Evolutionary conservation across 768 basidiomycete genomes (phyloP).

Genomic region (Mycena filopes): DNA sequence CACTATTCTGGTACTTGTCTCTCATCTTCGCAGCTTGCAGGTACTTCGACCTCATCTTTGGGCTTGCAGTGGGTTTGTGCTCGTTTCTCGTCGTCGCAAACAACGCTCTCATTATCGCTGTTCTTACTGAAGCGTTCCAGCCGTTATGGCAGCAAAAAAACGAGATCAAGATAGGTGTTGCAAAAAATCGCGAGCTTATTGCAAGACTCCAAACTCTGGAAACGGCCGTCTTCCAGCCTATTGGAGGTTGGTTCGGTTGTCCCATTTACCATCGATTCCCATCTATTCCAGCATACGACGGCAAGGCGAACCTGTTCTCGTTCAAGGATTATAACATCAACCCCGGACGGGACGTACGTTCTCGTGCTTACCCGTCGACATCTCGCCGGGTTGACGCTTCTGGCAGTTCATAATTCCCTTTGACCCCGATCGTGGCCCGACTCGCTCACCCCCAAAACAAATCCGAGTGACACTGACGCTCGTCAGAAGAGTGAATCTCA

Average conservation of each 20-base stretch:
- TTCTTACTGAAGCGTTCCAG: slow-evolving; percentile 35
- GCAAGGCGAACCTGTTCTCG: slow-evolving; percentile 45
- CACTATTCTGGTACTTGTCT: slow-evolving; percentile 1
- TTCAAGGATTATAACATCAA: background rate
- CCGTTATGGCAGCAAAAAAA: slow-evolving; percentile 37
- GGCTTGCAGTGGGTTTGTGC: slow-evolving; percentile 1
- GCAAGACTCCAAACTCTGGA: slow-evolving; percentile 41
- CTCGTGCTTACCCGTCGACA: background rate
- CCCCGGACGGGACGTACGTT: background rate
- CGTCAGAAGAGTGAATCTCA: slow-evolving; percentile 3
- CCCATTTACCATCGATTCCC: background rate
- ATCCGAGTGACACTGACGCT: background rate
- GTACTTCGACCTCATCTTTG: background rate
- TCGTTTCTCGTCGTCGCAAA: background rate
- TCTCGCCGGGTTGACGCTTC: background rate
- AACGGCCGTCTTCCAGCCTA: slow-evolving; percentile 36
- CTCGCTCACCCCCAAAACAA: slow-evolving; percentile 26
- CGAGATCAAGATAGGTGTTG: slow-evolving; percentile 37
- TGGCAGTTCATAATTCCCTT: slow-evolving; percentile 26
- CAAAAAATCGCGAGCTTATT: slow-evolving; percentile 43
- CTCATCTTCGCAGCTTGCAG: background rate
- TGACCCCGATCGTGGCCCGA: slow-evolving; percentile 35
- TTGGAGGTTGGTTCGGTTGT: slow-evolving; percentile 32
- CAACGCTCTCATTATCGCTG: background rate
- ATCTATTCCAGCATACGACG: slow-evolving; percentile 42